Evolutionary conservation across 331 rosid species (phyloP).

Genomic region (Erythrophleum ivorense): DNA sequence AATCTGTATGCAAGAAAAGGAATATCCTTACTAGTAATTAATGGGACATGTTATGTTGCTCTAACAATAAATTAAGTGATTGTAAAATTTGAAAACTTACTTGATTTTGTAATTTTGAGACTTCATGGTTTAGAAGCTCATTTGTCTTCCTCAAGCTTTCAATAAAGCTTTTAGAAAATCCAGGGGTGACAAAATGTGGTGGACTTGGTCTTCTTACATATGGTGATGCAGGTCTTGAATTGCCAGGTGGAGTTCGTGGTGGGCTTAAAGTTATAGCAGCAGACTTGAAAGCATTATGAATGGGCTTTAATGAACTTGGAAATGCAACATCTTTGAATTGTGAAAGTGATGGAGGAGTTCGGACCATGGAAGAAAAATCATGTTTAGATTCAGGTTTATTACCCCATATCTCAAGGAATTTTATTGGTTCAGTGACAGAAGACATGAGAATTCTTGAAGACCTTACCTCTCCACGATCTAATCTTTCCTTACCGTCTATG

Average conservation of each 20-base stretch:
- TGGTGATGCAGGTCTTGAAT: constrained; percentile 53
- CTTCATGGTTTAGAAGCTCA: constrained; percentile 57
- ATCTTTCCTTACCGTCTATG: constrained; percentile 53
- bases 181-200: constrained; percentile 51
- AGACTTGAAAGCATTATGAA: constrained; percentile 60
- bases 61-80: neutral
- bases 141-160: constrained; percentile 61
- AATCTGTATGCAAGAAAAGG: constrained; percentile 52
- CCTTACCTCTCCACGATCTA: constrained; percentile 49
- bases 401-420: constrained; percentile 64
- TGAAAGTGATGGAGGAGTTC: constrained; percentile 61
- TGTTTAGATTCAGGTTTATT: constrained; percentile 43
- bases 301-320: constrained; percentile 70
- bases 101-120: constrained; percentile 64
- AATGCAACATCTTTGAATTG: constrained; percentile 71
- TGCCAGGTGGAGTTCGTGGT: constrained; percentile 44
- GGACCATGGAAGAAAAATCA: constrained; percentile 56
- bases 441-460: constrained; percentile 64
- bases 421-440: constrained; percentile 66
- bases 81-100: constrained; percentile 44
- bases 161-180: constrained; percentile 59
- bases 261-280: constrained; percentile 26
- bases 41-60: neutral
- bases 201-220: constrained; percentile 66
- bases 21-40: constrained; percentile 33